A percentile compares a stretch with the other conserved stretches of the same genome.
These are phyloP conservation scores for Hexamita inflata DNA, from an alignment of 208 protist species.

Conservation along the genomic window DNA sequence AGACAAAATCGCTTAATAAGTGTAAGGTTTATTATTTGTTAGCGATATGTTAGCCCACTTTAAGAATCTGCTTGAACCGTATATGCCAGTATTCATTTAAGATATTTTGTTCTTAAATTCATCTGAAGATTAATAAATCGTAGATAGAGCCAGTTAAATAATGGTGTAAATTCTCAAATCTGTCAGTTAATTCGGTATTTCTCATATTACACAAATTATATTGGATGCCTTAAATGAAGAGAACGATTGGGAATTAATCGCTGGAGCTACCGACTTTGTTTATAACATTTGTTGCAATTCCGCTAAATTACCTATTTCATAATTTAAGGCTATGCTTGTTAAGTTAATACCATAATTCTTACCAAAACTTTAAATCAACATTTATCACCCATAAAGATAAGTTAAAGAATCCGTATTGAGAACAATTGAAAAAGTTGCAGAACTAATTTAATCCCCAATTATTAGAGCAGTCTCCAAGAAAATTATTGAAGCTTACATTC, in stretches of 20 bases:
- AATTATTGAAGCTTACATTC: background rate
- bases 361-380: background rate
- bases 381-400: background rate
- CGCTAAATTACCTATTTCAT: background rate
- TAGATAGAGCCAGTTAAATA: no score
- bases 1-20: background rate
- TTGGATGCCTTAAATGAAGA: background rate
- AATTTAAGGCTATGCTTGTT: background rate
- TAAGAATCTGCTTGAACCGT: background rate
- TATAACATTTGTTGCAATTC: background rate
- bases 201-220: background rate
- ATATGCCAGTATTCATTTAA: background rate
- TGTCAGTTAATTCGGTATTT: background rate
- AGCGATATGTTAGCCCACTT: background rate
- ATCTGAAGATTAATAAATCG: background rate
- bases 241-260: background rate
- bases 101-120: background rate
- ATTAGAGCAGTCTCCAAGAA: background rate
- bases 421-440: background rate
- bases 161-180: background rate
- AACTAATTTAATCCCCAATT: background rate
- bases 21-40: background rate
- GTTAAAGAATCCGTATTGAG: background rate
- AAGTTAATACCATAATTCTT: background rate
- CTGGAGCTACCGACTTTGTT: background rate